phyloP scores from a whole-genome alignment of 192 early-diverging fungal species.

The Podila clonocystis region DNA sequence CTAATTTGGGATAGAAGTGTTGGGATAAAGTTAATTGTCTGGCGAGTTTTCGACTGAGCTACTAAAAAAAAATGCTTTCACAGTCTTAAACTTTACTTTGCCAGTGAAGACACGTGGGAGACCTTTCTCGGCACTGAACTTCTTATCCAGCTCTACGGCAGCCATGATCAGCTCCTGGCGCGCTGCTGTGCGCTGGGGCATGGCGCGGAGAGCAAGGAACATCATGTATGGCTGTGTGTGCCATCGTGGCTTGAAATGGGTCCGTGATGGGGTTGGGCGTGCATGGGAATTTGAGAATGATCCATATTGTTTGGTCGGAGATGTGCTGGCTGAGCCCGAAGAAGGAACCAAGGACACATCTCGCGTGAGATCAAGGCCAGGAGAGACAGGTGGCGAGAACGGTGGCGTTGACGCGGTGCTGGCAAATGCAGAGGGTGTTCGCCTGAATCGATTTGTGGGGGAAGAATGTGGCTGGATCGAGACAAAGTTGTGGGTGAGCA shows the following conservation, averaged over 20 bases:
- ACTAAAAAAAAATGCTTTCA: background rate
- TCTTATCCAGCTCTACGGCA: slow-evolving; percentile 82
- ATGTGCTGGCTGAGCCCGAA: slow-evolving; percentile 9
- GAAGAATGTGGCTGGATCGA: slow-evolving; percentile 41
- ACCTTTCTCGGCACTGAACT: slow-evolving; percentile 74
- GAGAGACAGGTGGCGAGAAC: slow-evolving; percentile 37
- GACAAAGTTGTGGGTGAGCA: slow-evolving; percentile 44
- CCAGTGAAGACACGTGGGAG: slow-evolving; percentile 88
- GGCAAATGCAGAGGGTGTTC: slow-evolving; percentile 8
- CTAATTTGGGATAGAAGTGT: slow-evolving; percentile 27
- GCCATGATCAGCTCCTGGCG: slow-evolving; percentile 77
- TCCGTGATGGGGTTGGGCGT: slow-evolving; percentile 8
- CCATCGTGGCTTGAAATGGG: slow-evolving; percentile 77
- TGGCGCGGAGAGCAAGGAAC: slow-evolving; percentile 80
- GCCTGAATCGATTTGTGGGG: slow-evolving; percentile 32
- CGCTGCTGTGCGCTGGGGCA: slow-evolving; percentile 71
- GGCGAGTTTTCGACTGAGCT: background rate
- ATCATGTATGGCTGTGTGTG: slow-evolving; percentile 90
- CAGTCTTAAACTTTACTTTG: slow-evolving; percentile 64
- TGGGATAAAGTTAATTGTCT: background rate
- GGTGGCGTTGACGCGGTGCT: slow-evolving; percentile 15
- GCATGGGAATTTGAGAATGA: slow-evolving; percentile 4
- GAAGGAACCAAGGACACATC: slow-evolving; percentile 14
- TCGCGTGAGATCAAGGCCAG: slow-evolving; percentile 19
- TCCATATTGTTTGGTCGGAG: slow-evolving; percentile 15